Base-by-base conservation (phyloP, 768 basidiomycete species). In the Suillus subaureus region DNA sequence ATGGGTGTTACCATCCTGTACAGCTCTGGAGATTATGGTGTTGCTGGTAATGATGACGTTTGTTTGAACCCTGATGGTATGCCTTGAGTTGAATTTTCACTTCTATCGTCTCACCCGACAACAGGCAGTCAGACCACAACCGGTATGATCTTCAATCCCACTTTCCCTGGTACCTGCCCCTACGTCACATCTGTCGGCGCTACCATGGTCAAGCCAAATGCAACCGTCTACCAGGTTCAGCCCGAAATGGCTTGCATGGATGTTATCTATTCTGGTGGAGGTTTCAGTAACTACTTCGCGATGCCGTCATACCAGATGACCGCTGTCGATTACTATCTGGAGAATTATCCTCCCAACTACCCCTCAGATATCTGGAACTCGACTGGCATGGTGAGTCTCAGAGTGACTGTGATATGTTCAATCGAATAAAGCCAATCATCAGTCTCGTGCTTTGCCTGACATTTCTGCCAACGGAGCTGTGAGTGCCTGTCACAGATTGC, bases 91-190 rank as follows among this genome's bases (percentile, higher is more conserved):
- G 47, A 39, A 21, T 15, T 8, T 9, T 47, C 35, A 43, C 2
- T 15, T 12, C 8, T 11, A 52, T 61, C 26, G 58, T 8, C 62
- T 60, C 31, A 39, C 18, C 23, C n/a, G 4, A 39, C n/a, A 43
- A 18, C 26, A 72, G 69, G 68, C 26, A 57, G 62, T n/a, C 69
- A 80, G 75, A 83, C 82, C 2, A 78, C 82, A 45, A 77, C 80
- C 64, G 87, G 86, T 28, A 81, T 73, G 16, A 78, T 80, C 21
- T 88, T 88, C 80, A 85, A 86, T 61, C 87, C 87, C 21, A 72
- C 74, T 3, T 85, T 81, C 80, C 83, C 81, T 12, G 77, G 69
- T 13, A 72, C 79, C 0, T 84, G 82, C 67, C 82, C 82, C 8
- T 83, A 75, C 73, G 72, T 82, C 12, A 84, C 84, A 3, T 74